Percentiles rank a stretch among this genome's conserved stretches.
These are phyloP conservation scores for Orbilia quercus DNA, from an alignment of 2,329 filamentous ascomycete species.

Conservation along the genomic window DNA sequence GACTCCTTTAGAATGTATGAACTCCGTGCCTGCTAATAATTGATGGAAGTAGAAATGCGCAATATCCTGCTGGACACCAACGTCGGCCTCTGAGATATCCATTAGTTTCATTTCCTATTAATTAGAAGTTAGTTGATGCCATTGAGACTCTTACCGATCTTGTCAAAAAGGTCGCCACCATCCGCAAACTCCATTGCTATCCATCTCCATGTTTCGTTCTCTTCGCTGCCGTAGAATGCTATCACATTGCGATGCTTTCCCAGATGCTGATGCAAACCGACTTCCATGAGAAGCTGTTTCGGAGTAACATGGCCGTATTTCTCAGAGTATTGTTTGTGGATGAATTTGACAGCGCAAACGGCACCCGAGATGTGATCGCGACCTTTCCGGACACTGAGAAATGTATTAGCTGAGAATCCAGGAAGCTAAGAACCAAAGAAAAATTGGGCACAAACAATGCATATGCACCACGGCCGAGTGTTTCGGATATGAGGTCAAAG, in stretches of 20 bases:
- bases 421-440: neutral
- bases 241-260: constrained; percentile 93
- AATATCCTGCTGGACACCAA: constrained; percentile 92
- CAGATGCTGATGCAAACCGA: constrained; percentile 87
- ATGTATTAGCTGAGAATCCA: constrained; percentile 35
- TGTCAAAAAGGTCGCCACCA: constrained; percentile 97
- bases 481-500: constrained; percentile 94
- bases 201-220: constrained; percentile 90
- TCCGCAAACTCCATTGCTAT: constrained; percentile 98
- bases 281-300: constrained; percentile 92
- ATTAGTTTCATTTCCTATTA: neutral
- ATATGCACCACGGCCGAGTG: constrained; percentile 95
- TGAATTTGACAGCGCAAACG: constrained; percentile 97
- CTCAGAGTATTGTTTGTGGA: constrained; percentile 94
- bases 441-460: constrained; percentile 77
- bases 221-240: constrained; percentile 86
- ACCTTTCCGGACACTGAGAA: constrained; percentile 86
- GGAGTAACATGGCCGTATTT: constrained; percentile 86
- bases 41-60: constrained; percentile 97
- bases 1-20: constrained; percentile 95
- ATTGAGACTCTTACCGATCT: constrained; percentile 71
- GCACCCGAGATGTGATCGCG: constrained; percentile 62
- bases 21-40: constrained; percentile 87
- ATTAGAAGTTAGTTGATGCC: constrained; percentile 16
- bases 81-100: constrained; percentile 77